These are phyloP conservation scores for Hypholoma fasciculare DNA, from an alignment of 768 basidiomycete species.

Conservation along the genomic window DNA sequence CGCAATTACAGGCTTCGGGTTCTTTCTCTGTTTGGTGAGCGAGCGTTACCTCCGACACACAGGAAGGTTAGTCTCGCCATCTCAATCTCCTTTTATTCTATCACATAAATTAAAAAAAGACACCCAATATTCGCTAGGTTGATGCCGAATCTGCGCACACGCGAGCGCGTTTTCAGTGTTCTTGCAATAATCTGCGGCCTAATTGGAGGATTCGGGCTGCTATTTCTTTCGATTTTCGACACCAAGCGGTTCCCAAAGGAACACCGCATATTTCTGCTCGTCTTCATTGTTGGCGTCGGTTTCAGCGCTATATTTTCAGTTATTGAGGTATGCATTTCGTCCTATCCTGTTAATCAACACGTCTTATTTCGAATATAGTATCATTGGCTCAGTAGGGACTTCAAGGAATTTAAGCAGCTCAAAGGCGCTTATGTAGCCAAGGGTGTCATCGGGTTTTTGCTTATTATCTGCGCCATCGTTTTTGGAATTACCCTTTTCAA, in stretches of 20 bases:
- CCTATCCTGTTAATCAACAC: background rate
- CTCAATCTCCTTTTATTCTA: too few species aligned
- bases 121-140: slow-evolving; percentile 38
- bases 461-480: slow-evolving; percentile 62
- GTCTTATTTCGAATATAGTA: slow-evolving; percentile 38
- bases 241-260: slow-evolving; percentile 49
- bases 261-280: slow-evolving; percentile 63
- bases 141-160: slow-evolving; percentile 53
- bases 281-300: slow-evolving; percentile 74
- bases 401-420: slow-evolving; percentile 41
- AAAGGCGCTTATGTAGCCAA: slow-evolving; percentile 60
- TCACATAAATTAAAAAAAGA: background rate
- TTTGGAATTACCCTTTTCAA: slow-evolving; percentile 56
- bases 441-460: slow-evolving; percentile 53
- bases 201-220: slow-evolving; percentile 64
- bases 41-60: slow-evolving; percentile 68
- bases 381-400: slow-evolving; percentile 64
- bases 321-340: slow-evolving; percentile 46
- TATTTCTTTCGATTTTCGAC: slow-evolving; percentile 72
- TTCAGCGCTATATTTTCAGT: slow-evolving; percentile 76
- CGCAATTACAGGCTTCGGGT: slow-evolving; percentile 59
- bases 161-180: slow-evolving; percentile 53
- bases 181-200: slow-evolving; percentile 64
- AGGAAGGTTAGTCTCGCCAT: slow-evolving; percentile 44
- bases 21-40: slow-evolving; percentile 57